Evolutionary conservation across 768 basidiomycete genomes (phyloP), one percentile per base, ranked within the genome.

Genomic region (Naganishia friedmannii): DNA sequence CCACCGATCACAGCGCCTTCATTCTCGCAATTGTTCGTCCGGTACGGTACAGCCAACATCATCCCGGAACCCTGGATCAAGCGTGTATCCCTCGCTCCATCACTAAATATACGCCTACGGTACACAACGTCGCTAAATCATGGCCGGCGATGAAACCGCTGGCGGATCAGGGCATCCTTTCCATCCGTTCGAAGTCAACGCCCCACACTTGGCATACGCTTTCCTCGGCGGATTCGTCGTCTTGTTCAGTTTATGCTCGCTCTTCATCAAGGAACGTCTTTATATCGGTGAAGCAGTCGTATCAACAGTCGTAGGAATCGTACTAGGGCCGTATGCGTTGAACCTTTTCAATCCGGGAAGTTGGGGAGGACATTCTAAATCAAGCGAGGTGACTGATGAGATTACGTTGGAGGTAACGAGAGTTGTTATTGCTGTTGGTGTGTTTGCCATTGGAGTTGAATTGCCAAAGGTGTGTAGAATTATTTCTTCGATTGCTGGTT

Each of bases 391-490:
- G 63, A 83, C 85, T 13, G 91, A 97, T 81, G 82, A 83, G 28
- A 90, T 99, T 70, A 94, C 92, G 0, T 85, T 99, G 70, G 96
- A 99, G 81, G 82, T 95, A 21, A 93, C 92, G 10, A 86, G 96
- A 19, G 88, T 98, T 68, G 90, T 98, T 54, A 87, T 99, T 37
- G 96, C 95, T 19, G 90, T 98, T 66, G 93, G 93, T 23, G 95
- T 99, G 0, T 99, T 99, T 79, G 95, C 95, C 9, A 92, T 99
- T 66, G 96, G 96, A 19, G 96, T 98, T 28, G 96, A 99, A 78
- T 84, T 98, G 78, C 96, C 96, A n/a, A 81, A 82, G 73, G 82
- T 81, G 46, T 65, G 80, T 71, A 15, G n/a, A n/a, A 10, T 42
- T 21, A 1, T 53, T 26, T 31, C 15, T 54, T 29, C 34, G 31